Base-by-base conservation (phyloP, 1,284 basidiomycete genomes). In the Bjerkandera adusta region DNA sequence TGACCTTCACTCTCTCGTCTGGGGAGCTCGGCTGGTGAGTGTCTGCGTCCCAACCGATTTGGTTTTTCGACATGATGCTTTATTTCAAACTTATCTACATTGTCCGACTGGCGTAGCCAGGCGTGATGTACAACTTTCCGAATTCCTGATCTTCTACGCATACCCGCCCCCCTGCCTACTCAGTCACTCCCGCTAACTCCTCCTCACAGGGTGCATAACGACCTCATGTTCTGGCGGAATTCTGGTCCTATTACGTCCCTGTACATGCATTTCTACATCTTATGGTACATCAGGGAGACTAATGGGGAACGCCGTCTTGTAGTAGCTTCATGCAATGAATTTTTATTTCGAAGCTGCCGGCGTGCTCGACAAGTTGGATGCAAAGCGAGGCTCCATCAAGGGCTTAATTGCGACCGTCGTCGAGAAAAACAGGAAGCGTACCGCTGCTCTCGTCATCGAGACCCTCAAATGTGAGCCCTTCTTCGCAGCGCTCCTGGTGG, bases 291-390 rank as follows among this genome's bases (percentile, higher is more conserved):
- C 42, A 45, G 12, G 41, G n/a, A n/a, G n/a, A n/a, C 42, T 51
- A 34, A 48, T 33, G 25, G 25, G 22, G 35, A 16, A 22, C 37
- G 37, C 42, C 12, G 29, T 47, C 32, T 8, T 50, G 39, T 47
- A 52, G 47, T 52, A 45, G 41, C 40, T 47, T 27, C 34, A 13
- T 35, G 62, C 64, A 67, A 95, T 95, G 92, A 93, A 94, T 72
- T 92, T 95, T 69, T 96, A 95, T 73, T 92, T 92, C 69, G 84
- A 89, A 62, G 89, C 90, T 53, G 86, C 86, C 51, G 76, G 82
- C 57, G 79, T 84, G 4, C 75, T 97, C 58, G 91, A 95, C 62
- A 83, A 83, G 55, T 75, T 97, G 48, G 89, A 94, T 63, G 78
- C 82, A 43, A 91, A 88, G 65, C 78, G 90, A 66, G 92, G 92